Percentiles rank a stretch among this genome's conserved stretches.
phyloP scores from a whole-genome alignment of 495 filamentous ascomycete genomes.

The Aspergillus biplanus region DNA sequence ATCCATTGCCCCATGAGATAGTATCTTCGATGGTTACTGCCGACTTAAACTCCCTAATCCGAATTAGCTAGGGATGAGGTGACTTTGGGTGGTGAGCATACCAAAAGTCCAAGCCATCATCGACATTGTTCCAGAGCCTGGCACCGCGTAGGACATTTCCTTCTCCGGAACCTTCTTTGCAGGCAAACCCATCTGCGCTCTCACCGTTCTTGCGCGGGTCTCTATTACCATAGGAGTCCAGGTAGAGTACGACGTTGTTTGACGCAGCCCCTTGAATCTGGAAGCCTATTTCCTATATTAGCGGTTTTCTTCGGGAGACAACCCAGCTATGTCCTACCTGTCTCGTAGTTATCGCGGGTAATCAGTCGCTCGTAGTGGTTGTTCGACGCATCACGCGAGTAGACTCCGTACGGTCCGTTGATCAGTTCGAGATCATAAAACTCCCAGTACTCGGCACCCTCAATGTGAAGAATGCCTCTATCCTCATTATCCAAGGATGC shows the following conservation, averaged over 20 bases:
- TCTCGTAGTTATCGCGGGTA: slow-evolving; percentile 26
- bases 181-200: slow-evolving; percentile 28
- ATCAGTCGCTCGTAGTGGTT: slow-evolving; percentile 27
- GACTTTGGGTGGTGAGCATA: background rate
- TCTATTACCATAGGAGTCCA: slow-evolving; percentile 26
- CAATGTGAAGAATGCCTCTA: slow-evolving; percentile 25
- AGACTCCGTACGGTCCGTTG: slow-evolving; percentile 26
- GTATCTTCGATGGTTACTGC: slow-evolving; percentile 29
- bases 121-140: slow-evolving; percentile 27
- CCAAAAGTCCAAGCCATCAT: slow-evolving; percentile 27
- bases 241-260: slow-evolving; percentile 26
- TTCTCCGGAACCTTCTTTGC: slow-evolving; percentile 26
- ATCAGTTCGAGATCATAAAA: slow-evolving; percentile 28
- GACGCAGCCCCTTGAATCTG: slow-evolving; percentile 25
- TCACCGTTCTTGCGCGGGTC: slow-evolving; percentile 29
- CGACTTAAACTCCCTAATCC: slow-evolving; percentile 26
- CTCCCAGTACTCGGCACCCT: slow-evolving; percentile 27
- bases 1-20: slow-evolving; percentile 26
- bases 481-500: slow-evolving; percentile 21
- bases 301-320: background rate
- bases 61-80: background rate
- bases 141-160: slow-evolving; percentile 26
- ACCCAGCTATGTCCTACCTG: slow-evolving; percentile 4
- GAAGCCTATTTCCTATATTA: slow-evolving; percentile 16
- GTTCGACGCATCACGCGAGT: slow-evolving; percentile 25